These are phyloP conservation scores for Fusarium piperis DNA, from an alignment of 2,329 filamentous ascomycete species.

Conservation along the genomic window DNA sequence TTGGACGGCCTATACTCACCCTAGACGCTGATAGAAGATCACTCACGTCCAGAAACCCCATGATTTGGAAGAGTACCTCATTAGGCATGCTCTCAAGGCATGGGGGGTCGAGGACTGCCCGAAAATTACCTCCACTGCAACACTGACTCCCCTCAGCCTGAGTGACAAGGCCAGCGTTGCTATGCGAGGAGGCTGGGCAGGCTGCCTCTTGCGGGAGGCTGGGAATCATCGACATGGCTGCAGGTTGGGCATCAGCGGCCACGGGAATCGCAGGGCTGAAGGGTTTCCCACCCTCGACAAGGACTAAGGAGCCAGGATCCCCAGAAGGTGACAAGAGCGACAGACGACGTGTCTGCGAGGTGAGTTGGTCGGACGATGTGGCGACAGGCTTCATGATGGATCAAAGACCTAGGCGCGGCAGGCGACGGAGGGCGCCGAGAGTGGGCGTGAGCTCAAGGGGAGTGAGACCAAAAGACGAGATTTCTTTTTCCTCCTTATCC, in stretches of 20 bases:
- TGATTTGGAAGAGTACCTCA: conserved; percentile 65
- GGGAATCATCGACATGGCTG: conserved; percentile 13
- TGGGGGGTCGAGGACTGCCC: conserved; percentile 8
- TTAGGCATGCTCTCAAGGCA: conserved; percentile 60
- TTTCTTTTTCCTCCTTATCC: neutral
- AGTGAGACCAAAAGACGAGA: conserved; percentile 22
- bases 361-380: conserved; percentile 46
- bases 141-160: neutral
- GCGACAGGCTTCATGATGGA: conserved; percentile 39
- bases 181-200: conserved; percentile 8
- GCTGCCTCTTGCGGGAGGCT: conserved; percentile 16
- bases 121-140: neutral
- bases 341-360: conserved; percentile 48
- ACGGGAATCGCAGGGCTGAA: conserved; percentile 33
- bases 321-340: conserved; percentile 36
- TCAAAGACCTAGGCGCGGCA: conserved; percentile 29
- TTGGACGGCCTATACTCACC: conserved; percentile 53
- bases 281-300: conserved; percentile 19
- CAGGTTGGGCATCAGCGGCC: conserved; percentile 46
- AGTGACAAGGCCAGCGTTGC: neutral
- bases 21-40: conserved; percentile 66
- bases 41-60: conserved; percentile 65
- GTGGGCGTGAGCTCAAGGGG: conserved; percentile 25
- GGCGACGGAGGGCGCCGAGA: conserved; percentile 20
- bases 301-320: conserved; percentile 23